phyloP scores from a whole-genome alignment of 129 eudicot species.

The Lonicera japonica region DNA sequence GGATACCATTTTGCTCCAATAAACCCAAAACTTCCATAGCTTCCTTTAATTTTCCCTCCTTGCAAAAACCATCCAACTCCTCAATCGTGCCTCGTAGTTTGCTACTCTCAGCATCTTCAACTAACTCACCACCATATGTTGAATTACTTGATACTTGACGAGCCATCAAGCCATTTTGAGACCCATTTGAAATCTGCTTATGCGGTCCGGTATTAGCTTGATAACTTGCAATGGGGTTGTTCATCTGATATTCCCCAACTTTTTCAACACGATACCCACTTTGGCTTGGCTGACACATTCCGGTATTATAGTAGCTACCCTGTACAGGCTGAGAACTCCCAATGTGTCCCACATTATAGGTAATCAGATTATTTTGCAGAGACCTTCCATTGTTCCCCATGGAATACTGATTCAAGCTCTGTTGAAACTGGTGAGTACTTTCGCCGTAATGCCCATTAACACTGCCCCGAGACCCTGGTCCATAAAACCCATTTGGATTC shows the following conservation, averaged over 20 bases:
- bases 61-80: conserved; percentile 38
- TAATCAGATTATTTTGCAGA: neutral
- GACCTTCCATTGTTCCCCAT: neutral
- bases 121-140: conserved; percentile 12
- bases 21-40: conserved; percentile 39
- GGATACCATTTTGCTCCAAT: conserved; percentile 21
- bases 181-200: conserved; percentile 9
- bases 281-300: conserved; percentile 1
- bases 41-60: conserved; percentile 40
- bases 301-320: neutral
- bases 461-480: too few relatives aligned
- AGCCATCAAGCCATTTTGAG: conserved; percentile 4
- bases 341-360: neutral
- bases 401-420: neutral
- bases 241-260: neutral
- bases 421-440: too few relatives aligned
- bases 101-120: conserved; percentile 13
- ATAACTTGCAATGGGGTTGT: too few relatives aligned
- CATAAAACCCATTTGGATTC: conserved; percentile 5
- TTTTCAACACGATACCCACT: neutral
- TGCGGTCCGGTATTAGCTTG: conserved; percentile 3
- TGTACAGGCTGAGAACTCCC: neutral
- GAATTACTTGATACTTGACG: conserved; percentile 9
- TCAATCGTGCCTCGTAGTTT: conserved; percentile 25
- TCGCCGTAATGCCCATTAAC: too few relatives aligned